These are phyloP conservation scores for Fraxinus floribunda DNA, from an alignment of 305 asterid species.

Conservation along the genomic window DNA sequence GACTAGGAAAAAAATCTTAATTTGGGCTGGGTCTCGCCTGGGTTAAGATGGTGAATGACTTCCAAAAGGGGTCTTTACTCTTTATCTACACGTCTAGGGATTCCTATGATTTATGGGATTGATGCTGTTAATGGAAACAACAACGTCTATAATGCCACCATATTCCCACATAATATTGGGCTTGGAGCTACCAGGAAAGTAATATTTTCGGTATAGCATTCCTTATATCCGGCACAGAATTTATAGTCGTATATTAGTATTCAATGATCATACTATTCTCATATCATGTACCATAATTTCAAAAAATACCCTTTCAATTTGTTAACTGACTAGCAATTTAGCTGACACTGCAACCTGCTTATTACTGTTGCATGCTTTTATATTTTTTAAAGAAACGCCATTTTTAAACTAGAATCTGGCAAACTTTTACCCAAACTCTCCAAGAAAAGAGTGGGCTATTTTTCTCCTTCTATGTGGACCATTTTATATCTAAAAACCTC, in stretches of 20 bases:
- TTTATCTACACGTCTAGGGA: conserved; percentile 37
- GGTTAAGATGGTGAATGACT: conserved; percentile 46
- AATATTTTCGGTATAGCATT: not conserved
- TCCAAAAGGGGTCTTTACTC: conserved; percentile 46
- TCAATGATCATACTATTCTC: not conserved
- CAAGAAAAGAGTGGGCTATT: not conserved
- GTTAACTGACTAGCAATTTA: not conserved
- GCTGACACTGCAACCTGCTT: not conserved
- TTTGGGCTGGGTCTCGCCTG: not conserved
- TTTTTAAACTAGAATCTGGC: no score
- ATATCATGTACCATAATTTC: not conserved
- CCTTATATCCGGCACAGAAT: not conserved
- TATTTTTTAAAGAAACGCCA: no score
- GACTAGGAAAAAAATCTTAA: no score
- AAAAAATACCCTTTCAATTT: not conserved
- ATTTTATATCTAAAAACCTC: not conserved
- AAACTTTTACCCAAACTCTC: not conserved
- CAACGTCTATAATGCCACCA: conserved; percentile 40
- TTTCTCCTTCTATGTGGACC: not conserved
- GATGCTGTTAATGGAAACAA: conserved; percentile 53
- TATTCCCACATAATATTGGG: conserved; percentile 48
- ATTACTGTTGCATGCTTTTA: not conserved
- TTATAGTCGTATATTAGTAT: not conserved
- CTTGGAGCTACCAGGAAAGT: conserved; percentile 53
- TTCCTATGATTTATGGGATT: conserved; percentile 51